Base-by-base conservation (phyloP, 1,139 yeast genomes). In the Kodamaea sp. region DNA sequence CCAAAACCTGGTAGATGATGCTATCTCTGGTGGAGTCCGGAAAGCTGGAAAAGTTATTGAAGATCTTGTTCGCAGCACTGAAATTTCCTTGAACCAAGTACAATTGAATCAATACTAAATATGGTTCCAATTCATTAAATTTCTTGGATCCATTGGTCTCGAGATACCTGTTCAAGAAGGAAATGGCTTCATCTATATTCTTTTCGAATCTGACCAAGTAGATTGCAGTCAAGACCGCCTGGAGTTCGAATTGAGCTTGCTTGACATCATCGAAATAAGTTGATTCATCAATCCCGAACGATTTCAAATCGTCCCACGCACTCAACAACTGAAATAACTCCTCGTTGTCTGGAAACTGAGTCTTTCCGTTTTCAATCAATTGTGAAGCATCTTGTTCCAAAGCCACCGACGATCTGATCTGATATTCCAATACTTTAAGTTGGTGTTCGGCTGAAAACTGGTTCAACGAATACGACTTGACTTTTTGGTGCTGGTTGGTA, bases 1-100 rank as follows among this genome's bases (percentile, higher is more conserved):
- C 92, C 34, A 83, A 71, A 11, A 83, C 69, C 49, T 81, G 84
- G 57, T 73, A 82, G 31, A 82, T 73, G 34, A 83, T 76, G 47
- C 74, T 77, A 55, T 84, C 94, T 51, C 80, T 76, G 15, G 85
- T 71, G 15, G 44, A 35, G 22, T 42, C 51, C 6, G 59, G 59
- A 61, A 82, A 78, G 38, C 57, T 61, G 43, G 59, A 56, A 42
- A 70, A 64, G 31, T 48, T 53, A 39, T 51, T 48, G 38, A 67
- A 67, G 26, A 68, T 51, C 35, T 59, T 59, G 42, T 53, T 52
- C 32, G 76, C 76, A 28, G 58, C 56, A 15, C 57, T 43, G 41
- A 61, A 60, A 38, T 65, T 61, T 11, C 73, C 76, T 34, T 65
- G 59, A 27, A 62, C 46, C 47, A 71, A 59, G 45, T 70, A 53